Conservation (phyloP, 345 rosid genomes). For the Pistacia integerrima region DNA sequence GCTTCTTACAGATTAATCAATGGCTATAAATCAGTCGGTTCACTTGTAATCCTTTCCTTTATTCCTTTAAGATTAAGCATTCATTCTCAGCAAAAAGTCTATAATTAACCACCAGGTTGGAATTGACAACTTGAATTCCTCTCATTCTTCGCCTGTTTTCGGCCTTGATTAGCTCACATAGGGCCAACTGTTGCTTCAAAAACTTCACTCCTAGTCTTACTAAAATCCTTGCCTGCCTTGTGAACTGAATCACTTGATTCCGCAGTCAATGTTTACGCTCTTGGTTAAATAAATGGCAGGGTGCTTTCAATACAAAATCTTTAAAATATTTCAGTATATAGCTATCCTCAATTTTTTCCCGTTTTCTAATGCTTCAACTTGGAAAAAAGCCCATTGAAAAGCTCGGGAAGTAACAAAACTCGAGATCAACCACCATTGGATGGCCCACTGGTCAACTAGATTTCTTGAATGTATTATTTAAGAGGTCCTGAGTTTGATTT, state of each 20-base stretch:
- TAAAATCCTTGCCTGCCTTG: not conserved
- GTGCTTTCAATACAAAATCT: no score
- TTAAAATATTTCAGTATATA: no score
- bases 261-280: not conserved
- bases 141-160: not conserved
- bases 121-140: not conserved
- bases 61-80: conserved; percentile 8
- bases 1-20: not conserved
- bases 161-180: not conserved
- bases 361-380: no score
- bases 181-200: not conserved
- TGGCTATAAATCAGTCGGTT: not conserved
- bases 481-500: no score
- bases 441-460: no score
- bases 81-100: not conserved
- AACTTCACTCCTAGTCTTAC: not conserved
- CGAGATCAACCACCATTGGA: no score
- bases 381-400: no score
- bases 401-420: no score
- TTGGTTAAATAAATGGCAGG: not conserved
- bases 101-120: conserved; percentile 7
- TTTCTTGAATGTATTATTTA: no score
- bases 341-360: no score
- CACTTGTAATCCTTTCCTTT: not conserved
- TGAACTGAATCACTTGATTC: not conserved